Evolutionary conservation across 2,329 filamentous ascomycete genomes (phyloP), one percentile per base, ranked within the genome.

Genomic region (Alternaria sp.): DNA sequence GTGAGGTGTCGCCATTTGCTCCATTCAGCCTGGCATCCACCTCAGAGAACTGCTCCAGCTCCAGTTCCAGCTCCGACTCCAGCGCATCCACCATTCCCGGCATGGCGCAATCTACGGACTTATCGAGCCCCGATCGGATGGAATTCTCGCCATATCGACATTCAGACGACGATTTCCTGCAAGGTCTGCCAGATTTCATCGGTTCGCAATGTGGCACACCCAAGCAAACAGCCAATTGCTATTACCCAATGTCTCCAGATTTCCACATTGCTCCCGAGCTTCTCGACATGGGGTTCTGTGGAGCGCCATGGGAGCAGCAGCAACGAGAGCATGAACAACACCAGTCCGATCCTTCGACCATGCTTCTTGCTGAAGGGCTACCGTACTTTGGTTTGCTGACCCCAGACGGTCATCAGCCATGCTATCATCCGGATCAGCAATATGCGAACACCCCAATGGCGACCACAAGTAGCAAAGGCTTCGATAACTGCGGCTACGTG

Each of bases 371-470:
- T 4, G 53, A 61, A 44, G 51, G 33, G 23, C 44, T 57, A 4
- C 58, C 58, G 3, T 61, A 61, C 51, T 61, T 50, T 61, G 58
- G 53, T 43, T 50, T 61, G 9, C 53, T 61, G 14, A 61, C 51
- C 8, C 58, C 51, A 10, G 51, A 56, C 3, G 45, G 55, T 12
- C 51, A 43, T 14, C 23, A 30, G 23, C 15, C 44, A 28, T n/a
- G 18, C 23, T 46, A 51, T 23, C 51, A 61, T 49, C 51, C 23
- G 8, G 53, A 61, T 43, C 58, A 55, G 21, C 44, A 57, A 9
- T 30, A 50, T 14, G 45, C 30, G 25, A 33, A 57, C 18, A 23
- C 25, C 4, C 43, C 44, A 15, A 49, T 56, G 4, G 15, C 33
- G 20, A 44, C 58, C 15, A 33, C 51, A 14, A 50, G 25, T 45